Conservation (phyloP, 768 basidiomycete species). For the Goffeauzyma gilvescens region DNA sequence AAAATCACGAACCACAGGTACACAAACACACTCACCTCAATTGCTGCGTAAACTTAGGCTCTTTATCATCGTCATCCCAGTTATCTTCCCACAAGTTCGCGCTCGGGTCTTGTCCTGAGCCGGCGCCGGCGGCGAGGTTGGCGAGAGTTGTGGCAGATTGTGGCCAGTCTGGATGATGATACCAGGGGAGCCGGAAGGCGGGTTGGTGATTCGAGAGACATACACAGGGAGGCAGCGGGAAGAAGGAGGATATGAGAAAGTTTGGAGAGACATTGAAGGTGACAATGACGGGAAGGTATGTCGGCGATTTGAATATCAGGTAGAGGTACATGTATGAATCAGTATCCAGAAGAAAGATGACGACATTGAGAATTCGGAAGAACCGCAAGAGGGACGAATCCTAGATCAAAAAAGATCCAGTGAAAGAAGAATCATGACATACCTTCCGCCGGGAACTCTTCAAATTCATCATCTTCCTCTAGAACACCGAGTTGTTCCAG, state of each 20-base stretch:
- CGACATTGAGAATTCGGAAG: too few relatives aligned
- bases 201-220: neutral
- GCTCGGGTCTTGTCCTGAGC: slow-evolving; percentile 57
- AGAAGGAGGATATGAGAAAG: neutral
- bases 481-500: slow-evolving; percentile 65
- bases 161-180: slow-evolving; percentile 12
- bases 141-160: slow-evolving; percentile 14
- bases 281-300: neutral
- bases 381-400: too few relatives aligned
- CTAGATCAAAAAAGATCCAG: too few relatives aligned
- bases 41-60: slow-evolving; percentile 90
- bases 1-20: too few relatives aligned
- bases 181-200: too few relatives aligned
- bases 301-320: too few relatives aligned
- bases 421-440: slow-evolving; percentile 13
- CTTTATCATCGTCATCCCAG: slow-evolving; percentile 99
- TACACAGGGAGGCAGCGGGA: neutral
- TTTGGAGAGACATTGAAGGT: neutral
- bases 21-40: slow-evolving; percentile 66
- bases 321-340: too few relatives aligned
- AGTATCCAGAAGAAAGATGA: too few relatives aligned
- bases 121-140: slow-evolving; percentile 43
- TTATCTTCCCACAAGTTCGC: slow-evolving; percentile 98
- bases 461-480: slow-evolving; percentile 95
- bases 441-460: slow-evolving; percentile 73